Evolutionary conservation across 345 rosid genomes (phyloP), one percentile per base, ranked within the genome.

Genomic region (Erucastrum elatum): DNA sequence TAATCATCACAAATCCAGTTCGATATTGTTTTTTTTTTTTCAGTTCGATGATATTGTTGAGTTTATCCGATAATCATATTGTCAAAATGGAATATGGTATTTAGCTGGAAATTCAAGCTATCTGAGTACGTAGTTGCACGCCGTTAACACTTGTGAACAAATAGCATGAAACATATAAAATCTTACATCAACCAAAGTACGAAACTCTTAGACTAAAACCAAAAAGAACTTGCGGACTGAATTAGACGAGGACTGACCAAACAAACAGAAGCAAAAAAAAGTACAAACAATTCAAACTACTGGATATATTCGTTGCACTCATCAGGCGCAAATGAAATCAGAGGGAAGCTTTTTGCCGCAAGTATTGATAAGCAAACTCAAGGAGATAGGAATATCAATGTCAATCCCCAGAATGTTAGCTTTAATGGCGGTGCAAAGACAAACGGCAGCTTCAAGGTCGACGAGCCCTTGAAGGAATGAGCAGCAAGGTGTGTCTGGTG

Each of bases 311-410:
- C 29, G 35, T 34, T 17, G n/a, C 4, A 17, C 21, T 64, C 30
- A 55, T 85, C 64, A 89, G 12, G 90, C 86, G 75, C 92, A 91
- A 56, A 85, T 81, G 73, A 86, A 91, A 71, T 83, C 89, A 68
- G 97, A 88, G 5, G 97, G 94, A n/a, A 89, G 88, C 39, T 78
- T 67, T 83, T 86, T 89, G 67, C 94, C 94, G 39, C 94, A 91
- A 53, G 89, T 85, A 81, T 84, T 91, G 65, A 91, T 74, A 35
- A 89, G 91, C 84, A 89, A 84, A 80, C 89, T 91, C 72, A 91
- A 72, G 0, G 93, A 87, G 35, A 90, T 84, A 9, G 93, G 91
- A 31, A 87, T 85, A 31, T 90, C 67, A 51, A 91, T 84, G 80
- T 88, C 82, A 68, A 87, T 86, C 44, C 94, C 91, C 1, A 88